phyloP scores from a whole-genome alignment of 148 eudicot genomes.

The Euryodendron excelsum region DNA sequence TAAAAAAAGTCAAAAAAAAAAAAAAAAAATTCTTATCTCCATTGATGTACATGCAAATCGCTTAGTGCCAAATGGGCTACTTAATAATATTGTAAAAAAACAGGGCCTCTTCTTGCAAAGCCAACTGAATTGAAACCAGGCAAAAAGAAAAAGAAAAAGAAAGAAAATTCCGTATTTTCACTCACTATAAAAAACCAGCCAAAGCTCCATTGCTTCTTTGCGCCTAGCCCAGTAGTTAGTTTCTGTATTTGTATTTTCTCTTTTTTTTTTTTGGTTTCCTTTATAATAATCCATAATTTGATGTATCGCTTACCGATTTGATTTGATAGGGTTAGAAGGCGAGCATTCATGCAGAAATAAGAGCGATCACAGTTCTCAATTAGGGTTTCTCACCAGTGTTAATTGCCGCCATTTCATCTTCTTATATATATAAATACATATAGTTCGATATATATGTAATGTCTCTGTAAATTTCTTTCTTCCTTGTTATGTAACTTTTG shows the following conservation, averaged over 20 bases:
- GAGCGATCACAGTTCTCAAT: background rate
- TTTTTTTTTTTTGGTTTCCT: background rate
- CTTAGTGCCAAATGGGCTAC: too few relatives aligned
- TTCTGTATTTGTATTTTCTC: background rate
- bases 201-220: background rate
- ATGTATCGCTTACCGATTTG: background rate
- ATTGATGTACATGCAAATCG: too few relatives aligned
- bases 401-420: slow-evolving; percentile 24
- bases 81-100: too few relatives aligned
- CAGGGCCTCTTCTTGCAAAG: too few relatives aligned
- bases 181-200: background rate
- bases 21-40: too few relatives aligned
- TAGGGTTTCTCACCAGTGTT: slow-evolving; percentile 27
- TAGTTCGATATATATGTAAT: background rate
- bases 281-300: background rate
- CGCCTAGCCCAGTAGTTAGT: slow-evolving; percentile 10
- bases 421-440: background rate
- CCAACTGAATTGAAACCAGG: too few relatives aligned
- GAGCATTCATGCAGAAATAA: slow-evolving; percentile 14
- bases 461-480: background rate
- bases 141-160: too few relatives aligned
- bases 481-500: background rate
- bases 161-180: background rate
- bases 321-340: slow-evolving; percentile 19
- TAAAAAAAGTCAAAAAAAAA: too few relatives aligned